Conservation (phyloP, 352 stramenopile species). For the Elongisporangium prolatum region DNA sequence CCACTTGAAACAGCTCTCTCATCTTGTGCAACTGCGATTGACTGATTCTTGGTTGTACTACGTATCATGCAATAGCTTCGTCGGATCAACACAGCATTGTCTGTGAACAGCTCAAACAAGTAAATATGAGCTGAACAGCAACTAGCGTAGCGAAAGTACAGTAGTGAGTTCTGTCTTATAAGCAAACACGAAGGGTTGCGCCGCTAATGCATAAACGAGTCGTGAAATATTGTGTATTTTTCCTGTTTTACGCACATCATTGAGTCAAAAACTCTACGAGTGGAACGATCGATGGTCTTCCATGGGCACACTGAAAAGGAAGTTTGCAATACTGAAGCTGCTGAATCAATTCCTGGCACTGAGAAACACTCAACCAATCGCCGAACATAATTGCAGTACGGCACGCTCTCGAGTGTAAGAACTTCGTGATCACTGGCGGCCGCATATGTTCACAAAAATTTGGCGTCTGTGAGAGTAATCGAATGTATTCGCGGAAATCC, state of each 20-base stretch:
- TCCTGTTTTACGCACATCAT: neutral
- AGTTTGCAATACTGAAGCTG: slow-evolving; percentile 72
- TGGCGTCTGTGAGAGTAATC: slow-evolving; percentile 34
- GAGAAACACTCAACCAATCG: slow-evolving; percentile 60
- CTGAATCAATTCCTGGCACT: slow-evolving; percentile 71
- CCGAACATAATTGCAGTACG: slow-evolving; percentile 93
- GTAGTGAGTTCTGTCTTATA: no score
- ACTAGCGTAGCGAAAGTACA: no score
- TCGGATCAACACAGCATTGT: slow-evolving; percentile 54
- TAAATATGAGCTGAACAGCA: neutral
- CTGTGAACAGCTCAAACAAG: slow-evolving; percentile 28
- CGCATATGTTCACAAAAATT: slow-evolving; percentile 28
- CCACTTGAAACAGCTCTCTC: neutral
- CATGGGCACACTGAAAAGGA: slow-evolving; percentile 90
- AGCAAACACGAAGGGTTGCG: no score
- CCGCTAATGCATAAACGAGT: no score
- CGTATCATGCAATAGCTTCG: slow-evolving; percentile 28
- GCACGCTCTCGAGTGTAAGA: slow-evolving; percentile 87
- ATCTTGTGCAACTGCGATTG: no score
- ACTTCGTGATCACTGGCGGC: slow-evolving; percentile 71
- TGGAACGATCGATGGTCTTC: slow-evolving; percentile 85
- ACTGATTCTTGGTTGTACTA: no score
- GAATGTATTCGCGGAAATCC: slow-evolving; percentile 87
- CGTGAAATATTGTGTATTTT: neutral
- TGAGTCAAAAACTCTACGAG: slow-evolving; percentile 53